phyloP scores from a whole-genome alignment of 805 yeast species.

The Saccharomyces mikatae region DNA sequence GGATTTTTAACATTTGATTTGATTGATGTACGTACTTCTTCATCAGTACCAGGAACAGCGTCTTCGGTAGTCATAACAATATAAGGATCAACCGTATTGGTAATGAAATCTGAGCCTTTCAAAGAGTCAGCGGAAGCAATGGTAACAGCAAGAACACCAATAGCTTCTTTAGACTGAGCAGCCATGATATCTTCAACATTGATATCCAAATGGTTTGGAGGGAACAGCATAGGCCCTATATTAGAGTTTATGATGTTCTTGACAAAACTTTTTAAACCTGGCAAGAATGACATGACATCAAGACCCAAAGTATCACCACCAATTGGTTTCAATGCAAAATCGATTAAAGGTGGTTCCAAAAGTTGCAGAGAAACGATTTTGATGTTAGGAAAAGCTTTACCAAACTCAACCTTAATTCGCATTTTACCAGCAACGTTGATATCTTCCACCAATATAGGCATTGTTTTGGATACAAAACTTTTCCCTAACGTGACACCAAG shows the following conservation, averaged over 20 bases:
- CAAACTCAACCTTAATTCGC: conserved; percentile 53
- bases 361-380: conserved; percentile 62
- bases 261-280: conserved; percentile 69
- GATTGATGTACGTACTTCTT: conserved; percentile 42
- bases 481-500: conserved; percentile 76
- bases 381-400: conserved; percentile 69
- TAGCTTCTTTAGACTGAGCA: conserved; percentile 54
- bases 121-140: conserved; percentile 45
- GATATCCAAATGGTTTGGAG: conserved; percentile 71
- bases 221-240: conserved; percentile 70
- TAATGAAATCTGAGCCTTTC: conserved; percentile 33
- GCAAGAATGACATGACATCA: conserved; percentile 76
- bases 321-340: conserved; percentile 73
- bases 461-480: conserved; percentile 64
- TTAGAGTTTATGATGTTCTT: conserved; percentile 60
- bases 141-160: conserved; percentile 61
- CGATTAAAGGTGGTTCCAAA: conserved; percentile 71
- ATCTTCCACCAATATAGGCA: conserved; percentile 75
- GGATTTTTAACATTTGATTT: conserved; percentile 52
- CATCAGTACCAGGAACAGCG: conserved; percentile 36
- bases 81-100: conserved; percentile 51
- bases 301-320: conserved; percentile 86
- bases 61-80: conserved; percentile 40
- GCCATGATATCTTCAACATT: conserved; percentile 67
- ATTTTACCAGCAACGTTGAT: conserved; percentile 69